Evolutionary conservation across 495 filamentous ascomycete genomes (phyloP).

Genomic region (Hyaloscypha hepaticicola): DNA sequence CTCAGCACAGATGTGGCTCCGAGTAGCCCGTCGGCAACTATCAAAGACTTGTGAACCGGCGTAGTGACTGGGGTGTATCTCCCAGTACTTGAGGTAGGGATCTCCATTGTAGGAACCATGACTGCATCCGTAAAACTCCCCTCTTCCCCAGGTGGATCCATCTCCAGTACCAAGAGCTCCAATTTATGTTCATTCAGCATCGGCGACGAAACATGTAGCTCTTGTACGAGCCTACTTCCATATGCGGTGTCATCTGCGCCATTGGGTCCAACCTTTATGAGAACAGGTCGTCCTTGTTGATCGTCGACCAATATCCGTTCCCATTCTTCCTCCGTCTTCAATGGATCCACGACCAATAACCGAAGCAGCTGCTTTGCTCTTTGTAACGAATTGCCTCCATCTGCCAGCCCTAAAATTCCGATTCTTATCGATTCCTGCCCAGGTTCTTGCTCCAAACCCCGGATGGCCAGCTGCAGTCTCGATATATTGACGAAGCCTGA

Average conservation of each 20-base stretch:
- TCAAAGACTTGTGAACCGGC: slow-evolving; percentile 79
- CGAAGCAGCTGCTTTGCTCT: slow-evolving; percentile 61
- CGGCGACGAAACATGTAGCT: slow-evolving; percentile 61
- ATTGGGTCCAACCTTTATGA: slow-evolving; percentile 42
- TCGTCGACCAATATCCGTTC: slow-evolving; percentile 60
- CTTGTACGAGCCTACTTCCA: slow-evolving; percentile 41
- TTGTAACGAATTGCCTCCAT: slow-evolving; percentile 35
- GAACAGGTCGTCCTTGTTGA: slow-evolving; percentile 41
- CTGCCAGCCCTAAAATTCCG: slow-evolving; percentile 50
- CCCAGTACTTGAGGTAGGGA: slow-evolving; percentile 58
- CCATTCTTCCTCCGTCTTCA: slow-evolving; percentile 64
- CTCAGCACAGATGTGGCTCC: slow-evolving; percentile 43
- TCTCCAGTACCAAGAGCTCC: slow-evolving; percentile 72
- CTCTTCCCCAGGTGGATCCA: slow-evolving; percentile 23
- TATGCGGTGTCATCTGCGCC: slow-evolving; percentile 7
- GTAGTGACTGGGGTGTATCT: slow-evolving; percentile 65
- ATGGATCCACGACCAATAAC: slow-evolving; percentile 74
- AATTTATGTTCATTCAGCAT: slow-evolving; percentile 65
- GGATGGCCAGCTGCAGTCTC: slow-evolving; percentile 75
- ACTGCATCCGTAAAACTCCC: slow-evolving; percentile 50
- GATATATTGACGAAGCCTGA: slow-evolving; percentile 69
- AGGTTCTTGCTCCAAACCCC: slow-evolving; percentile 66
- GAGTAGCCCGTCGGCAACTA: slow-evolving; percentile 65
- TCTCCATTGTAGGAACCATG: slow-evolving; percentile 72
- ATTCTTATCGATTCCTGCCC: slow-evolving; percentile 67